Evolutionary conservation across 495 filamentous ascomycete genomes (phyloP), one percentile per base, ranked within the genome.

Genomic region (Penicillium argentinense): DNA sequence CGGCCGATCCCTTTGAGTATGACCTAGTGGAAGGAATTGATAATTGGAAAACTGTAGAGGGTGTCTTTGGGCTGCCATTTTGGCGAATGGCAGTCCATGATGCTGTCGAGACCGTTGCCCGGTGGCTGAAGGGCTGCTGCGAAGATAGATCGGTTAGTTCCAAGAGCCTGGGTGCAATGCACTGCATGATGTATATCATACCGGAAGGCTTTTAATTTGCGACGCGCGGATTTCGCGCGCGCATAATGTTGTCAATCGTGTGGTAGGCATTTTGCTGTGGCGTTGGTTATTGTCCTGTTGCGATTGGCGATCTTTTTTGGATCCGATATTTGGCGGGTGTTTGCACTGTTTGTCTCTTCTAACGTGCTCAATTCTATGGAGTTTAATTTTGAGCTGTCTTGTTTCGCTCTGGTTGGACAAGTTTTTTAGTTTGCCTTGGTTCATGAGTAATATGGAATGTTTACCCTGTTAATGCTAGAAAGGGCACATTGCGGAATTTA

Each of bases 291-390:
- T 41, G 38, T 39, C 9, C 17, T 14, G 17, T 51, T 45, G 30
- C 42, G 14, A 39, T 50, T 39, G 38, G 43, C 42, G 32, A 45
- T 47, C 49, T 56, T 59, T 62, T 58, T 53, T 44, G 39, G 47
- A 39, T 49, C 14, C 33, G 23, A n/a, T 32, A n/a, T n/a, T n/a
- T 19, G 18, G 1, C n/a, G 17, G 16, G 6, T 51, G 65, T 68
- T 68, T 68, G 63, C 58, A 66, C 33, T 60, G 65, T 68, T 68
- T 67, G 64, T 21, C 9, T 36, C 33, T 8, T 33, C 3, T 17
- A 32, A 14, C n/a, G n/a, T n/a, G n/a, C n/a, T n/a, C n/a, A n/a
- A n/a, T n/a, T n/a, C n/a, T n/a, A n/a, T n/a, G n/a, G n/a, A n/a
- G n/a, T n/a, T n/a, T n/a, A n/a, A n/a, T n/a, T n/a, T n/a, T n/a